Percentiles rank a stretch among this genome's conserved stretches.
Evolutionary conservation across 1,284 basidiomycete genomes (phyloP).

Genomic region (Somion occarium): DNA sequence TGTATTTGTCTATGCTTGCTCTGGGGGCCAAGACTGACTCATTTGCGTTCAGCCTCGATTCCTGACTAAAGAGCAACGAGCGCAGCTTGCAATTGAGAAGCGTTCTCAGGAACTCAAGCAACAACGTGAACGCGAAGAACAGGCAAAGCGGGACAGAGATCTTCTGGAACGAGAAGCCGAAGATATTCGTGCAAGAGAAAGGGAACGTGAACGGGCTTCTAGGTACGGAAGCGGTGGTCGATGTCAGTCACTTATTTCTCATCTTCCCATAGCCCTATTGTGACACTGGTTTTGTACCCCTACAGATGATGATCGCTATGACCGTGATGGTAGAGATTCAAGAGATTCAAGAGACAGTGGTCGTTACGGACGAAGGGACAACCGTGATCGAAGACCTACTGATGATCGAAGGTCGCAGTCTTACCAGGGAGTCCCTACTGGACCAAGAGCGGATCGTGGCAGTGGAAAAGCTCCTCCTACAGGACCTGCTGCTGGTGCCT

Average conservation of each 20-base stretch:
- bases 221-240: slow-evolving; percentile 38
- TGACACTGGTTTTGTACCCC: slow-evolving; percentile 13
- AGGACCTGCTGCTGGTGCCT: slow-evolving; percentile 26
- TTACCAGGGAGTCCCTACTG: slow-evolving; percentile 69
- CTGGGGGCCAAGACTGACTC: background rate
- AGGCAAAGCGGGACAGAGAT: slow-evolving; percentile 54
- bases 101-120: slow-evolving; percentile 75
- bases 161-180: slow-evolving; percentile 73
- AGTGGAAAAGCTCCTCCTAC: slow-evolving; percentile 43
- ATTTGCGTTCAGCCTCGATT: slow-evolving; percentile 72
- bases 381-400: slow-evolving; percentile 33
- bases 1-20: slow-evolving; percentile 13
- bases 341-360: slow-evolving; percentile 4
- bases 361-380: slow-evolving; percentile 24
- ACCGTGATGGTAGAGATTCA: slow-evolving; percentile 30
- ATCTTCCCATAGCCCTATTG: slow-evolving; percentile 10
- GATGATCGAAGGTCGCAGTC: slow-evolving; percentile 22
- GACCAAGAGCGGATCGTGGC: slow-evolving; percentile 71
- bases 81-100: slow-evolving; percentile 82
- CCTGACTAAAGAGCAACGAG: slow-evolving; percentile 83
- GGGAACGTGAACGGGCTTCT: slow-evolving; percentile 30
- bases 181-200: slow-evolving; percentile 47
- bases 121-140: slow-evolving; percentile 60
- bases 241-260: slow-evolving; percentile 35
- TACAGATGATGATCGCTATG: slow-evolving; percentile 56